Evolutionary conservation across 2,329 filamentous ascomycete species (phyloP).

Genomic region (Pseudocercospora cruenta): DNA sequence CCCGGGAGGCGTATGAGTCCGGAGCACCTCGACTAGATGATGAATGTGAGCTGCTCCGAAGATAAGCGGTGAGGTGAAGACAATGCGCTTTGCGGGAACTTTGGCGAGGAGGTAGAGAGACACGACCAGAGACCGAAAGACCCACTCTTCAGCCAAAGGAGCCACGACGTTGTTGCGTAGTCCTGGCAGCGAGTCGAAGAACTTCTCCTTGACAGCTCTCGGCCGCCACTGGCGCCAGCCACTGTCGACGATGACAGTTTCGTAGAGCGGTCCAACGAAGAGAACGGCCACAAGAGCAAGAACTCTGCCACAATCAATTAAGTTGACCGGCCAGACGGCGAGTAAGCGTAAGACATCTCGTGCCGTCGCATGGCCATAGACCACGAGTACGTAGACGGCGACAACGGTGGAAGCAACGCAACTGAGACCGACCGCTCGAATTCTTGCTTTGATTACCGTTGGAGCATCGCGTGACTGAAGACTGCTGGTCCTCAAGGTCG

Average conservation of each 20-base stretch:
- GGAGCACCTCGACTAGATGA: slow-evolving; percentile 91
- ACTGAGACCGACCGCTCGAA: slow-evolving; percentile 76
- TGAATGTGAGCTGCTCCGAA: slow-evolving; percentile 94
- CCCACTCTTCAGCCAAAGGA: slow-evolving; percentile 84
- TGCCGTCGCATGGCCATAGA: slow-evolving; percentile 54
- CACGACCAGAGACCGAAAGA: slow-evolving; percentile 86
- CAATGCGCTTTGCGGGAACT: slow-evolving; percentile 58
- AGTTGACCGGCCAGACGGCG: slow-evolving; percentile 77
- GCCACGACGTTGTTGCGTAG: slow-evolving; percentile 89
- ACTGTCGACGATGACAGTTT: slow-evolving; percentile 73
- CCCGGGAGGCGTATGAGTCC: slow-evolving; percentile 68
- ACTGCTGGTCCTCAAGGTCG: slow-evolving; percentile 76
- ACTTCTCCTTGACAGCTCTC: slow-evolving; percentile 57
- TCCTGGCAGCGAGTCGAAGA: slow-evolving; percentile 73
- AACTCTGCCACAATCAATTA: slow-evolving; percentile 52
- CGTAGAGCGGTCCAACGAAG: slow-evolving; percentile 84
- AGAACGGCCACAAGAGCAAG: slow-evolving; percentile 75
- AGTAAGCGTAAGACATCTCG: slow-evolving; percentile 68
- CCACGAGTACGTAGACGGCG: slow-evolving; percentile 69
- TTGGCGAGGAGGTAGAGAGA: slow-evolving; percentile 78
- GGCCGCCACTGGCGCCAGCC: slow-evolving; percentile 61
- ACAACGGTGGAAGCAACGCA: slow-evolving; percentile 68
- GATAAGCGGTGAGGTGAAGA: slow-evolving; percentile 83
- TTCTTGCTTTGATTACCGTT: slow-evolving; percentile 83
- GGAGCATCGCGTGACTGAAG: slow-evolving; percentile 83